Conservation (phyloP, 139 green algal species). For the Volvox africanus region DNA sequence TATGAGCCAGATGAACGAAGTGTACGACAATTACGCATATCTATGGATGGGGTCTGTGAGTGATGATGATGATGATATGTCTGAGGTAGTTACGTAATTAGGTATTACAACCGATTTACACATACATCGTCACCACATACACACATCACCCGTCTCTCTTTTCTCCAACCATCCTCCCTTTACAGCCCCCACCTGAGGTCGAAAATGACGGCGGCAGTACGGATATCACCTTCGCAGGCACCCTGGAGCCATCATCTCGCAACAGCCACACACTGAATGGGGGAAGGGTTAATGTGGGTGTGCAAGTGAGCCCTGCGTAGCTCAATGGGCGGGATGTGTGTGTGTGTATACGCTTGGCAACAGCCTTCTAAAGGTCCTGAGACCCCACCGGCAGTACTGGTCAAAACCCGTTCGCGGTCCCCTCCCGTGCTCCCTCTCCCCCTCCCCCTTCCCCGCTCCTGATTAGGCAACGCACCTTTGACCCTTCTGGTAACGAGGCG, state of each 20-base stretch:
- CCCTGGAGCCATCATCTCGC: constrained; percentile 34
- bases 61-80: background rate
- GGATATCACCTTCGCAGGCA: constrained; percentile 53
- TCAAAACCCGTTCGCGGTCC: background rate
- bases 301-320: background rate
- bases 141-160: constrained; percentile 23
- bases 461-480: background rate
- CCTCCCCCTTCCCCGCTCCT: background rate
- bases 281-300: background rate
- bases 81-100: no score
- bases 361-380: background rate
- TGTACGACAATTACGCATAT: background rate
- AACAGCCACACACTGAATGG: constrained; percentile 58
- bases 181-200: background rate
- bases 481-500: constrained; percentile 20
- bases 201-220: background rate
- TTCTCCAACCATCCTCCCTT: background rate
- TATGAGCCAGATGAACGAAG: background rate
- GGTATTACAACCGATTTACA: no score
- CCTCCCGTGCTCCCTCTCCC: background rate
- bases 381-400: background rate
- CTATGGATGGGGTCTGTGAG: background rate
- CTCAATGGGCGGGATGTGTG: no score
- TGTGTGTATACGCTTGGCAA: background rate
- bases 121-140: background rate